Conservation (phyloP, 176 grass and related monocot species). For the Luzula sylvatica region DNA sequence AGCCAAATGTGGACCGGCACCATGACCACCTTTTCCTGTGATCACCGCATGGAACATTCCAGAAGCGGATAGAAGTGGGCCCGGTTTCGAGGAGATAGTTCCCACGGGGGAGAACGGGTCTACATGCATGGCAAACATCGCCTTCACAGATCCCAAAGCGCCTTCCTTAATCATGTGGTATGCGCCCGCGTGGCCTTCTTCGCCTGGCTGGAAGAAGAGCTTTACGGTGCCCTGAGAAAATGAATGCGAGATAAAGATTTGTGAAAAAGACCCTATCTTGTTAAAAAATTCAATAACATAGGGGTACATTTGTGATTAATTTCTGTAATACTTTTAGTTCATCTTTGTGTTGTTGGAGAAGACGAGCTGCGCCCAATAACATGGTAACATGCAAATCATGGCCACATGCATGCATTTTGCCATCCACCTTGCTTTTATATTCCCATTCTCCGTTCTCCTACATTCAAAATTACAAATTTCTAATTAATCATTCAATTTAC, state of each 20-base stretch:
- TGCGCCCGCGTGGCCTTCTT: constrained; percentile 45
- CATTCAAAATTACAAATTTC: background rate
- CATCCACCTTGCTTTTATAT: constrained; percentile 59
- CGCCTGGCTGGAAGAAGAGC: constrained; percentile 51
- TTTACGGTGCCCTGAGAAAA: constrained; percentile 41
- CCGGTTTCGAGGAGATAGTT: constrained; percentile 16
- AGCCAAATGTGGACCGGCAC: constrained; percentile 29
- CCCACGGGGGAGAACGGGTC: constrained; percentile 10
- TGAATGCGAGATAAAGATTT: background rate
- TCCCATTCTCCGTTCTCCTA: constrained; percentile 88
- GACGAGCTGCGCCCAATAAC: constrained; percentile 71
- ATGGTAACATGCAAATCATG: constrained; percentile 79
- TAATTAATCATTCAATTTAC: constrained; percentile 1
- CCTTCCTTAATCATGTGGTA: constrained; percentile 33
- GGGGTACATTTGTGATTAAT: too few species aligned
- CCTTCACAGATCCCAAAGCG: constrained; percentile 15
- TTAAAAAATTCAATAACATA: background rate
- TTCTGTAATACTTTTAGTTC: constrained; percentile 38
- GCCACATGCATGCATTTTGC: constrained; percentile 88
- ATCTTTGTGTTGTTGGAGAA: constrained; percentile 50
- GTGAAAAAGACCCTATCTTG: background rate
- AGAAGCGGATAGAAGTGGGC: constrained; percentile 25
- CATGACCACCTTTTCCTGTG: constrained; percentile 46
- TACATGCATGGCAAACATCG: constrained; percentile 35
- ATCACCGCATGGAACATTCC: constrained; percentile 19